phyloP scores from a whole-genome alignment of 352 stramenopile species.

The Globisporangium nodosum region DNA sequence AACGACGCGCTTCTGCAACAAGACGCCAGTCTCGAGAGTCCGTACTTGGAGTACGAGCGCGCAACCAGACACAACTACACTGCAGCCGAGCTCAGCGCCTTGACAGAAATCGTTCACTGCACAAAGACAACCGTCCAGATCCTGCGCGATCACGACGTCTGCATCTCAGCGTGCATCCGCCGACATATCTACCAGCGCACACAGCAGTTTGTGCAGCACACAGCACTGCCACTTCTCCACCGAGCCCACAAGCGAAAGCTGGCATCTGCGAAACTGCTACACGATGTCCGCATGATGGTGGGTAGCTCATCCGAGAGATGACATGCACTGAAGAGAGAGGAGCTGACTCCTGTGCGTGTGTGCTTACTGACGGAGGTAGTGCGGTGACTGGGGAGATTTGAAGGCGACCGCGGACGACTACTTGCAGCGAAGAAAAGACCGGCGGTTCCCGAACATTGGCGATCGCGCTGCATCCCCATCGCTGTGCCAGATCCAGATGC shows the following conservation, averaged over 20 bases:
- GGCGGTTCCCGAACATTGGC: constrained; percentile 29
- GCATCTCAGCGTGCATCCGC: constrained; percentile 38
- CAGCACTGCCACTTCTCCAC: constrained; percentile 71
- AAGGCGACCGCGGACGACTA: constrained; percentile 35
- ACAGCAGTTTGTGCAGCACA: constrained; percentile 74
- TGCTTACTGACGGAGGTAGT: constrained; percentile 16
- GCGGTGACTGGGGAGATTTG: constrained; percentile 48
- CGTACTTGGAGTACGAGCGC: constrained; percentile 60
- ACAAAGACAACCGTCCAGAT: constrained; percentile 63
- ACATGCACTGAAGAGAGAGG: neutral
- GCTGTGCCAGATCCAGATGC: constrained; percentile 43
- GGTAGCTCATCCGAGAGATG: constrained; percentile 4
- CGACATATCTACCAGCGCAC: constrained; percentile 53
- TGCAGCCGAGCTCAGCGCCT: constrained; percentile 39
- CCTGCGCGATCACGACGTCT: constrained; percentile 24
- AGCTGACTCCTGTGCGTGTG: neutral
- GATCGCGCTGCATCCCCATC: constrained; percentile 23
- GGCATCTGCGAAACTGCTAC: constrained; percentile 49
- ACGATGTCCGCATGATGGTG: constrained; percentile 66
- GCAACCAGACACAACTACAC: constrained; percentile 73
- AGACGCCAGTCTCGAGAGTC: constrained; percentile 21
- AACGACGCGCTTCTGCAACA: constrained; percentile 23
- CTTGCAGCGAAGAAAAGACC: constrained; percentile 44
- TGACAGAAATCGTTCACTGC: constrained; percentile 58
- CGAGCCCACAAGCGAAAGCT: constrained; percentile 82